Evolutionary conservation across 805 yeast species (phyloP), one percentile per base, ranked within the genome.

Genomic region (Kodamaea jinghongensis): DNA sequence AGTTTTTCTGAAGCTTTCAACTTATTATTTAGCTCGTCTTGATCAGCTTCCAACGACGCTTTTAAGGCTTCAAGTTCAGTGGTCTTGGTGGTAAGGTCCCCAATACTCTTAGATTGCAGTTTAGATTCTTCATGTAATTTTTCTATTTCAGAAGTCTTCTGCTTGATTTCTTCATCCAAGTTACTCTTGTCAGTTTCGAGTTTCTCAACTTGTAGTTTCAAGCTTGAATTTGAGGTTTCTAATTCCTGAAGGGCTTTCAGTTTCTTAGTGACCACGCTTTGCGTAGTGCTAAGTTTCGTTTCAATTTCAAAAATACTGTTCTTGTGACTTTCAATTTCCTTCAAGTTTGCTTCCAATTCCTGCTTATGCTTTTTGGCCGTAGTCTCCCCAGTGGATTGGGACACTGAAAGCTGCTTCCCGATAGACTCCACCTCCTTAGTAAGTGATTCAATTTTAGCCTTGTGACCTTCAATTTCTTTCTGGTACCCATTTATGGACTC

Each of bases 1-100:
- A 39, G 20, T 23, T 46, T 39, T 12, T 50, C 54, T 23, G 36
- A 11, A 7, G 28, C 34, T 14, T 37, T 42, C 26, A 17, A n/a
- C 36, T 34, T 35, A 11, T 42, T 38, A 2, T 20, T n/a, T 6
- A 17, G 12, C 7, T 29, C 34, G 20, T 41, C 32, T 10, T 27
- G 20, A 14, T 29, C 31, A 6, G 17, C 26, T 28, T 38, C 37
- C 5, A 34, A 34, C 11, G 11, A 17, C 2, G 37, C 6, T 25
- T 23, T 6, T 9, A 30, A 30, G 10, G 28, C 3, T 13, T 22
- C 10, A 4, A n/a, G 23, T 12, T 33, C 36, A 13, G 15, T 3
- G 8, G 11, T 28, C 17, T 8, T 11, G 5, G 8, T 20, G 8
- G 23, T 15, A 5, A 33, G 14, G 4, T 5, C 16, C 6, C 13